Conservation (phyloP, 2,329 filamentous ascomycete genomes). For the Chaetomium olivaceum region DNA sequence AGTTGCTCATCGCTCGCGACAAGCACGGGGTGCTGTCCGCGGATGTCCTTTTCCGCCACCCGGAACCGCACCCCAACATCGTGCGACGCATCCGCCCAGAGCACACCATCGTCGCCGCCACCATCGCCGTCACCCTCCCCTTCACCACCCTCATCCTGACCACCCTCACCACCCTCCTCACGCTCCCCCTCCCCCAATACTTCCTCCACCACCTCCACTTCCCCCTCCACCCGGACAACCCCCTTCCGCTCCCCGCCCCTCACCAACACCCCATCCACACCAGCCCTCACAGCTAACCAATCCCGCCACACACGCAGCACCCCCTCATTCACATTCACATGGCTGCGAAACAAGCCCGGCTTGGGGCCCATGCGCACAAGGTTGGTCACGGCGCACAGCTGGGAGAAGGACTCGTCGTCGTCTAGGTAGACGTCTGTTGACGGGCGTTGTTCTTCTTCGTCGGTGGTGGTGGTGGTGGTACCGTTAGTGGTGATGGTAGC, state of each 20-base stretch:
- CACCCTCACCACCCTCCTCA: background rate
- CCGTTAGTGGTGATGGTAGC: too few relatives aligned
- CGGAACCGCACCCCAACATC: constrained; percentile 69
- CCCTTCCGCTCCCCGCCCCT: background rate
- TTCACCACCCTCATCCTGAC: background rate
- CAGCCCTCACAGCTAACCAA: constrained; percentile 60
- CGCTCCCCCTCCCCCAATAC: background rate
- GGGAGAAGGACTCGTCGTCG: constrained; percentile 69
- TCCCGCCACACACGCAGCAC: constrained; percentile 70
- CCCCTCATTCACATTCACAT: constrained; percentile 66
- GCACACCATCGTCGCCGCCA: constrained; percentile 42
- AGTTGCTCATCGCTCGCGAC: constrained; percentile 61
- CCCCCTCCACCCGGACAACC: too few relatives aligned
- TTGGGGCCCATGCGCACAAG: constrained; percentile 66
- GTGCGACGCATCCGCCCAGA: constrained; percentile 67
- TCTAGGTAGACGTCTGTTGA: constrained; percentile 66
- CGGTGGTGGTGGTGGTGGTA: too few relatives aligned
- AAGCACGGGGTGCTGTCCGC: constrained; percentile 52
- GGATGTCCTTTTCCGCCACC: constrained; percentile 52
- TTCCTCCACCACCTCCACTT: background rate
- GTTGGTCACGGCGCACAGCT: constrained; percentile 68
- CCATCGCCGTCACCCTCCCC: background rate
- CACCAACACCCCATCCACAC: background rate
- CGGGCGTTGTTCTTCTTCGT: constrained; percentile 44
- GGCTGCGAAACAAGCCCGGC: constrained; percentile 62